Evolutionary conservation across 352 stramenopile species (phyloP).

Genomic region (Lagenidium sp.): DNA sequence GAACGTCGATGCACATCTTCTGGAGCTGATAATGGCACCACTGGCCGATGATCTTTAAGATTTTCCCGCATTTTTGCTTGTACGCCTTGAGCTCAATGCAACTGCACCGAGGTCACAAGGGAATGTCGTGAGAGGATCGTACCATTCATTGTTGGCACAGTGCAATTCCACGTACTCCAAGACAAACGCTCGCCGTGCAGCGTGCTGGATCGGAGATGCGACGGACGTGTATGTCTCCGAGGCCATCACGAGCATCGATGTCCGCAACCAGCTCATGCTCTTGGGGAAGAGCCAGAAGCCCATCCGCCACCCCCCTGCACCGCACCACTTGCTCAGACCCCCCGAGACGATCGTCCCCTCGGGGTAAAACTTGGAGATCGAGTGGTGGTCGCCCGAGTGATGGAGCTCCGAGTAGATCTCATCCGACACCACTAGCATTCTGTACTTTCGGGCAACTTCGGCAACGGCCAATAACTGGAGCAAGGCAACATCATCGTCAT

Average conservation of each 20-base stretch:
- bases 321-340: constrained; percentile 84
- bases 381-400: constrained; percentile 61
- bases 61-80: constrained; percentile 78
- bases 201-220: constrained; percentile 79
- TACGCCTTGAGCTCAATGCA: constrained; percentile 71
- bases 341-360: constrained; percentile 85
- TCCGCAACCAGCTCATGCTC: constrained; percentile 70
- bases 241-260: constrained; percentile 85
- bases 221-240: constrained; percentile 87
- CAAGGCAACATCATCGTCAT: no score
- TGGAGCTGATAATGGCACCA: constrained; percentile 81
- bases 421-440: constrained; percentile 84
- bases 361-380: constrained; percentile 79
- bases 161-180: constrained; percentile 65
- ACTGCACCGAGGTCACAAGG: constrained; percentile 18
- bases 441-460: constrained; percentile 70
- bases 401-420: constrained; percentile 86
- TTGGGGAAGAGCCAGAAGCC: constrained; percentile 82
- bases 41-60: constrained; percentile 68
- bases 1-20: constrained; percentile 78
- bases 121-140: no score
- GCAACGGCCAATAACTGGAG: no score
- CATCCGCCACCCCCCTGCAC: constrained; percentile 81
- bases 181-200: constrained; percentile 69
- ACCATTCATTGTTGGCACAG: no score